Evolutionary conservation across 164 flowering plant genomes (phyloP), one percentile per base, ranked within the genome.

Genomic region (Amborella trichopoda): DNA sequence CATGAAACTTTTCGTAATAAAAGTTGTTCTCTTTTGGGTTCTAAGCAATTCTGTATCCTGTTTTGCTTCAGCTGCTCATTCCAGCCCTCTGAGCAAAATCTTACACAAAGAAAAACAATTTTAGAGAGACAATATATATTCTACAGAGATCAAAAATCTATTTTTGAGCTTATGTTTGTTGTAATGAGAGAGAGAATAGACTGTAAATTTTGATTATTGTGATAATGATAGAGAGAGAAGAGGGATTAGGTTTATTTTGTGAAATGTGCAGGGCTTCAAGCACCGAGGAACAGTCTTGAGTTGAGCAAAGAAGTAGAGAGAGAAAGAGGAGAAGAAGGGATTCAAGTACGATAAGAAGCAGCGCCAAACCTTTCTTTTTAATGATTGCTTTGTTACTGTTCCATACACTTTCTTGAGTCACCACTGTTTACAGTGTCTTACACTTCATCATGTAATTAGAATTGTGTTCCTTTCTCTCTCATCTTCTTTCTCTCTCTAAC

Each of bases 201-300:
- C 20, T 38, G 17, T 47, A n/a, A n/a, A n/a, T n/a, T n/a, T n/a
- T n/a, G n/a, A n/a, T n/a, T n/a, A n/a, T n/a, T n/a, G n/a, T n/a
- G n/a, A n/a, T n/a, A n/a, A n/a, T n/a, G n/a, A n/a, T n/a, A n/a
- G n/a, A n/a, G n/a, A n/a, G n/a, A n/a, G n/a, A n/a, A n/a, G n/a
- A n/a, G n/a, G n/a, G n/a, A n/a, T n/a, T n/a, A n/a, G n/a, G n/a
- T n/a, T n/a, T n/a, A n/a, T n/a, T n/a, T n/a, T n/a, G n/a, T n/a
- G n/a, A n/a, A n/a, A n/a, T n/a, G n/a, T 55, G 59, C 68, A 83
- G 94, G 95, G 20, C 54, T 58, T 8, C 89, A 81, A 58, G 91
- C 98, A 30, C 95, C 95, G 37, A 69, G 95, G 46, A 86, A 83
- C 52, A 90, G 95, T 68, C 72, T 81, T 74, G 83, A 90, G 53